Percentiles rank a stretch among this genome's conserved stretches.
Conservation (phyloP, 1,284 basidiomycete genomes). For the Ganoderma meredithae region DNA sequence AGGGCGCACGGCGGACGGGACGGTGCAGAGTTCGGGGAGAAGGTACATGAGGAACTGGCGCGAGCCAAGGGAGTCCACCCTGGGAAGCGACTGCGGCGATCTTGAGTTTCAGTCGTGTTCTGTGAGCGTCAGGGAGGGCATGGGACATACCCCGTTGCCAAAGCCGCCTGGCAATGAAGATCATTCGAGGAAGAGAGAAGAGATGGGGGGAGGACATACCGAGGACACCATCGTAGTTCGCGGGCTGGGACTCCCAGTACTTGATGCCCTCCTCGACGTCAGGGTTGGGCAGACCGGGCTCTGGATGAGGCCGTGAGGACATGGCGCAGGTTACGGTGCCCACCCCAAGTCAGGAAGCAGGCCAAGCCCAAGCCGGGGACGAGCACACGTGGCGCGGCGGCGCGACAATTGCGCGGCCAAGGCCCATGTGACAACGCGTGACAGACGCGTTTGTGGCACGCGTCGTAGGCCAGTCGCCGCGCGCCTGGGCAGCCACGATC, state of each 20-base stretch:
- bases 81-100: conserved; percentile 73
- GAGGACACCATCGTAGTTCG: conserved; percentile 77
- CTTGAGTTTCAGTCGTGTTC: not conserved
- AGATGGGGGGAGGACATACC: conserved; percentile 45
- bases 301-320: conserved; percentile 10
- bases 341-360: conserved; percentile 1
- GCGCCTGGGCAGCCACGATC: conserved; percentile 25
- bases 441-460: conserved; percentile 31
- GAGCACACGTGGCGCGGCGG: not conserved
- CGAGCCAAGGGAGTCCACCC: conserved; percentile 88
- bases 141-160: conserved; percentile 67
- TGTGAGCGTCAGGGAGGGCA: not conserved
- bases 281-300: conserved; percentile 42
- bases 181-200: conserved; percentile 29
- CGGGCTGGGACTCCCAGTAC: conserved; percentile 81
- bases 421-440: conserved; percentile 25
- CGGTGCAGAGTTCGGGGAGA: conserved; percentile 78
- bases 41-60: conserved; percentile 86
- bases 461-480: not conserved
- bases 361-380: not conserved
- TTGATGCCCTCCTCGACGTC: conserved; percentile 72
- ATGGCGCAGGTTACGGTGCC: conserved; percentile 15
- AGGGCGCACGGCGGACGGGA: conserved; percentile 69
- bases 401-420: conserved; percentile 17
- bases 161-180: conserved; percentile 62